These are phyloP conservation scores for Suhomyces bolitotheri DNA, from an alignment of 1,139 yeast genomes.

Conservation along the genomic window DNA sequence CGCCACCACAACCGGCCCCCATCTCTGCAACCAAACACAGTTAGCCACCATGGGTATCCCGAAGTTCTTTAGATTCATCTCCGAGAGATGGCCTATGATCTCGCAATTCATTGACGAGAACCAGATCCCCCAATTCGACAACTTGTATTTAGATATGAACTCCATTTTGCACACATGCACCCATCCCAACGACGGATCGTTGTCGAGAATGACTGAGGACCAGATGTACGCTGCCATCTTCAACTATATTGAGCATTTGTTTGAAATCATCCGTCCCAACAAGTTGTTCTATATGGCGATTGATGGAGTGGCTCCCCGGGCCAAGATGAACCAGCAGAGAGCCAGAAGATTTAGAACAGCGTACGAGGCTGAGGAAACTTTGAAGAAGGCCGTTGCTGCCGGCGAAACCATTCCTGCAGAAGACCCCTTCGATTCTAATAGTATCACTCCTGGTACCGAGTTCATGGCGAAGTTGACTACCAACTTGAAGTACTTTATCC, in stretches of 20 bases:
- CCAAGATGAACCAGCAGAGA: conserved; percentile 98
- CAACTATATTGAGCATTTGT: conserved; percentile 90
- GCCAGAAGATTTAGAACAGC: conserved; percentile 96
- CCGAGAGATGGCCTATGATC: conserved; percentile 98
- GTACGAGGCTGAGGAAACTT: conserved; percentile 80
- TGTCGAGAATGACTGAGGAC: conserved; percentile 75
- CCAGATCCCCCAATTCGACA: conserved; percentile 92
- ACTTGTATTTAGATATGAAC: conserved; percentile 94
- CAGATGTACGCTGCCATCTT: conserved; percentile 92
- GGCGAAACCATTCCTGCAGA: conserved; percentile 68
- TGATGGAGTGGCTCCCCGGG: conserved; percentile 99
- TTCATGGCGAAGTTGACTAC: conserved; percentile 90
- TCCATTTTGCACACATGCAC: conserved; percentile 94
- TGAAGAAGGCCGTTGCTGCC: conserved; percentile 60
- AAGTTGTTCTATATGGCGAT: conserved; percentile 94
- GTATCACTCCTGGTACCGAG: conserved; percentile 98
- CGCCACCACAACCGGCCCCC: background rate
- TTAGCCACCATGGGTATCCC: conserved; percentile 74
- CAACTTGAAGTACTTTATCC: conserved; percentile 85
- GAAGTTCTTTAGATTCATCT: conserved; percentile 91
- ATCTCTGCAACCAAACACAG: no score
- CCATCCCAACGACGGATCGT: conserved; percentile 66
- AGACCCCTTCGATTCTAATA: conserved; percentile 88
- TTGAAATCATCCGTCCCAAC: conserved; percentile 82
- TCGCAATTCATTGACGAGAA: conserved; percentile 83